Conservation (phyloP, 2,329 filamentous ascomycete species). For the Microsporum ferrugineum region DNA sequence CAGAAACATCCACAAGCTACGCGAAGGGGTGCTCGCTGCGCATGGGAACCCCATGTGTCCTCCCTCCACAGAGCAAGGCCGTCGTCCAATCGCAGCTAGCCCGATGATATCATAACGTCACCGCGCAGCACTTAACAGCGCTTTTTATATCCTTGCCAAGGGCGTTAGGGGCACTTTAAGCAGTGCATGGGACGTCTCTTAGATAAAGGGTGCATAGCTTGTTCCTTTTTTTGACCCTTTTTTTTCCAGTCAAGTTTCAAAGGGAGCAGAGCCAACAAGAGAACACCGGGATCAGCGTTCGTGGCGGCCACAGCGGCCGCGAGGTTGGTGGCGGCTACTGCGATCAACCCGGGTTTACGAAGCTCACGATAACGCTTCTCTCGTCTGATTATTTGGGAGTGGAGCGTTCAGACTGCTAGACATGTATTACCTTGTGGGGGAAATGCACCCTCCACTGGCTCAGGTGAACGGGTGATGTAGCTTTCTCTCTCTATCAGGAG, state of each 20-base stretch:
- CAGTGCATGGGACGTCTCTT: background rate
- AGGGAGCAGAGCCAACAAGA: background rate
- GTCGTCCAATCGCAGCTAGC: background rate
- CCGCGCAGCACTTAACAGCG: background rate
- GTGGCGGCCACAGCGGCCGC: background rate
- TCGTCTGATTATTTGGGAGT: background rate
- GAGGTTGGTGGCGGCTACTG: background rate
- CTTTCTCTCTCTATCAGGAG: background rate
- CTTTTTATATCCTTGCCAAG: background rate
- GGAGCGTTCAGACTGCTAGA: background rate
- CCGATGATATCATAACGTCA: constrained; percentile 3
- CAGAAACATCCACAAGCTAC: background rate
- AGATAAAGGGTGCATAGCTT: background rate
- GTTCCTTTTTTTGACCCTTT: background rate
- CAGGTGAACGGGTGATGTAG: background rate
- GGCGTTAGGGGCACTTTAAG: background rate
- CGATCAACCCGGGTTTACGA: background rate
- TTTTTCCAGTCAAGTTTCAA: background rate
- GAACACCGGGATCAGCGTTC: background rate
- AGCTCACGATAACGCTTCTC: background rate
- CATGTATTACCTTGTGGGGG: background rate
- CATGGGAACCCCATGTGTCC: background rate
- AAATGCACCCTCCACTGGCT: background rate
- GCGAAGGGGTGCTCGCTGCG: background rate
- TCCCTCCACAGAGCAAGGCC: background rate